Base-by-base conservation (phyloP, 108 stramenopile species). In the Aureococcus anophagefferens region DNA sequence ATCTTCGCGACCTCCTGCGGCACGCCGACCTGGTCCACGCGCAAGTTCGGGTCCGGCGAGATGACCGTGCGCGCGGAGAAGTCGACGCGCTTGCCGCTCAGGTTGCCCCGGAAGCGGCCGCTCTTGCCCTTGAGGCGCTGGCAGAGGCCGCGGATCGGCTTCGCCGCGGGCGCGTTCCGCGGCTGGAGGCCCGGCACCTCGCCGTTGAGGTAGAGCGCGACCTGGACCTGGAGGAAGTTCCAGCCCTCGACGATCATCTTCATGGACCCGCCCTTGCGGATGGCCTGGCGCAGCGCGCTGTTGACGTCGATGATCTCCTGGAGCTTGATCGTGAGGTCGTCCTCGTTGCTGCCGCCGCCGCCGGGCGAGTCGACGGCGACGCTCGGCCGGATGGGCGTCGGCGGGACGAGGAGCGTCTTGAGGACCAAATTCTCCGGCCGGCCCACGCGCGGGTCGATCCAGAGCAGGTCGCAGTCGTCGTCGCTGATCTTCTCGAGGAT, bases 331-430 rank as follows among this genome's bases (percentile, higher is more conserved):
- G 98, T 97, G 71, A 99, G 86, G 78, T 99, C 98, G 86, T 99
- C 98, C 77, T 97, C 98, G 76, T 95, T 93, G 62, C 85, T 89
- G 29, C 95, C 95, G 71, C 83, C 85, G 33, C 94, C 94, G 33
- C 95, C 96, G 16, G 83, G 83, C n/a, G 86, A 82, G 74, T 99
- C 98, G 90, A 96, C 93, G 0, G 94, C 89, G 46, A 98, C 98
- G 33, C 93, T 93, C 16, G 98, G 98, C n/a, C 98, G 88, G 75
- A 99, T 99, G n/a, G 96, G 95, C 31, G 97, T 95, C 1, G 98
- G 98, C 13, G 98, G 98, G 9, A 99, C 96, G 46, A 96, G 74
- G 17, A 99, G 68, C 77, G 92, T 80, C 68, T 92, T 85, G 67
- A 98, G 77, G 68, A 98, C 81, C 65, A 99, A 82, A 76, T 92